A percentile compares a stretch with the other conserved stretches of the same genome.
Conservation (phyloP, 2,329 filamentous ascomycete species). For the Cylindrodendrum hubeiense region DNA sequence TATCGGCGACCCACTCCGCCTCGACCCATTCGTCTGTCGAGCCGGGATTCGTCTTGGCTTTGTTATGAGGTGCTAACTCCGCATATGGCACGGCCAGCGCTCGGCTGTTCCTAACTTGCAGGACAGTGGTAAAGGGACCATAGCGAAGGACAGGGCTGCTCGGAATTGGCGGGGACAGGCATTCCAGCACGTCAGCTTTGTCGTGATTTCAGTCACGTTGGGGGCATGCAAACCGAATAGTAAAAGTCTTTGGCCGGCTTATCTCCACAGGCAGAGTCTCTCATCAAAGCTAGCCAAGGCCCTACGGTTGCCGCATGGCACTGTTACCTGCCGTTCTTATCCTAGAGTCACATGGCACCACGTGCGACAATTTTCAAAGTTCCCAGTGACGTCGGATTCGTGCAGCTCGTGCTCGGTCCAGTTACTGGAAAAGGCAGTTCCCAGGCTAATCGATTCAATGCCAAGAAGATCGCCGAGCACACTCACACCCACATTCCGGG, state of each 20-base stretch:
- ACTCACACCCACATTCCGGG: slow-evolving; percentile 40
- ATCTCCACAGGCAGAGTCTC: not conserved
- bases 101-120: not conserved
- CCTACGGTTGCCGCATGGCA: not conserved
- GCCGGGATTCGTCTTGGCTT: not conserved
- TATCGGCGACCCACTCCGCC: not conserved
- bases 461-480: slow-evolving; percentile 34
- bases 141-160: not conserved
- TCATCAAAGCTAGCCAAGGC: not conserved
- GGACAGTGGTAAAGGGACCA: not conserved
- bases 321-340: slow-evolving; percentile 45
- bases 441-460: slow-evolving; percentile 21
- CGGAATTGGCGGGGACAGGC: not conserved
- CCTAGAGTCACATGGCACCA: slow-evolving; percentile 27
- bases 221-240: not conserved
- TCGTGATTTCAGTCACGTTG: not conserved
- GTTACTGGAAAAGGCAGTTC: slow-evolving; percentile 43
- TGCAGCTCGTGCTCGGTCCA: slow-evolving; percentile 30
- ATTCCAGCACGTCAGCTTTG: not conserved
- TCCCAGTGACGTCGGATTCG: slow-evolving; percentile 35
- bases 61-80: not conserved
- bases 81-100: not conserved
- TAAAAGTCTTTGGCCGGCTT: not conserved
- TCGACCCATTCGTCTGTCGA: not conserved
- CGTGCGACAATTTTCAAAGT: slow-evolving; percentile 38